Evolutionary conservation across 1,284 basidiomycete genomes (phyloP), one percentile per base, ranked within the genome.

Genomic region (Schizophyllum commune): DNA sequence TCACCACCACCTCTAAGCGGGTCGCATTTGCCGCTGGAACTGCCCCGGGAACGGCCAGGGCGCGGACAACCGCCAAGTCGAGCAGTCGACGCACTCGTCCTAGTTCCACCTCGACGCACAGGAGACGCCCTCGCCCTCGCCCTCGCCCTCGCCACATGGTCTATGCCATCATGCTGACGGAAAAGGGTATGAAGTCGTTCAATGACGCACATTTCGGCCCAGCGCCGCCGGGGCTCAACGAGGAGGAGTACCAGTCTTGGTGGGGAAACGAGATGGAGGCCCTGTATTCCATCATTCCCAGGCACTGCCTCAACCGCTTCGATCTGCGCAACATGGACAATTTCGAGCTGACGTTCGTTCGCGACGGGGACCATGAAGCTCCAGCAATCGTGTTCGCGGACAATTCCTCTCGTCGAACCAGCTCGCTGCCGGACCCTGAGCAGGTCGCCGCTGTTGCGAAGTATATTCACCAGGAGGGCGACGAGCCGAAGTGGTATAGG

Each of bases 131-230:
- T 39, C 34, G 34, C n/a, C n/a, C n/a, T 39, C 34, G 34, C 34
- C 13, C 34, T 39, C 22, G 60, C 54, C 68, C 66, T 19, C 66
- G n/a, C 57, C 60, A 15, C 60, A 60, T 52, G 62, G 61, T 20
- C 2, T 47, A 47, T 47, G 39, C 39, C 17, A 3, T 47, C 39
- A 47, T 13, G 17, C 39, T 47, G 4, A 47, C 39, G 3, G 39
- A 47, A 3, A 17, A 47, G 17, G 39, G 39, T 8, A 47, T 47
- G 39, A 47, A 47, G 39, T 11, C 39, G 4, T 47, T 47, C 39
- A 17, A 47, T 8, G 39, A 47, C 39, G 39, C 9, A 47, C 39
- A 47, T 8, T 47, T 47, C 8, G 13, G 17, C 17, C 13, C 39
- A 47, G 17, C 39, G 9, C 39, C 39, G 9, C 13, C 9, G 39